phyloP scores from a whole-genome alignment of 2,329 filamentous ascomycete genomes.

The Calonectria hongkongensis region DNA sequence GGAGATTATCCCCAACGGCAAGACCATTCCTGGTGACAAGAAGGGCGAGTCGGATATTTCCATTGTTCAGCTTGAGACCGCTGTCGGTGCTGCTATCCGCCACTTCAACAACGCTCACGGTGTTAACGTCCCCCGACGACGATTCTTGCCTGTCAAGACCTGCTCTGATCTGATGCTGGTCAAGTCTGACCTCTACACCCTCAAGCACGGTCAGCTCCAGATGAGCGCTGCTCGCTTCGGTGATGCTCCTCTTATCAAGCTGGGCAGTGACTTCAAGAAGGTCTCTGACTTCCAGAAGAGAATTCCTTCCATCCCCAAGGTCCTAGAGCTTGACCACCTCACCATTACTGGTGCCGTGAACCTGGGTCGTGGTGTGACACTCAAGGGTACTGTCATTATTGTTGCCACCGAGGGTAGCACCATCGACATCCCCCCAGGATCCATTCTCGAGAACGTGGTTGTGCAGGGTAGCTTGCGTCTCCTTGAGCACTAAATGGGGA shows the following conservation, averaged over 20 bases:
- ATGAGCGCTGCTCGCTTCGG: constrained; percentile 98
- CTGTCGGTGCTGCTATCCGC: constrained; percentile 97
- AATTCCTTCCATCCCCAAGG: constrained; percentile 91
- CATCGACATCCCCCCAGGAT: constrained; percentile 97
- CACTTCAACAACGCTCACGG: constrained; percentile 99
- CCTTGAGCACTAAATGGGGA: constrained; percentile 75
- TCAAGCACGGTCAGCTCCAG: constrained; percentile 98
- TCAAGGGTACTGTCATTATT: constrained; percentile 99
- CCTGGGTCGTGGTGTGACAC: constrained; percentile 93
- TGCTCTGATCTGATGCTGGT: constrained; percentile 99
- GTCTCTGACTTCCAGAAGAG: constrained; percentile 96
- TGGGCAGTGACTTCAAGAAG: constrained; percentile 99
- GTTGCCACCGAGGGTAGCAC: constrained; percentile 98
- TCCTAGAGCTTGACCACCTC: constrained; percentile 93
- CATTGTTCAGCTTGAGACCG: constrained; percentile 98
- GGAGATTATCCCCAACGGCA: constrained; percentile 99
- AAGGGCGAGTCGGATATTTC: constrained; percentile 99
- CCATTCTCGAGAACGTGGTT: constrained; percentile 98
- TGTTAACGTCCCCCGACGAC: constrained; percentile 97
- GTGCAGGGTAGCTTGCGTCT: constrained; percentile 95
- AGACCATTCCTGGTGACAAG: constrained; percentile 98
- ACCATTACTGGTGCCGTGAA: constrained; percentile 99
- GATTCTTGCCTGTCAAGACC: constrained; percentile 99
- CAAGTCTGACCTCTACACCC: constrained; percentile 99
- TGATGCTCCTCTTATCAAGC: constrained; percentile 98